phyloP scores from a whole-genome alignment of 73 alveolate species.

The Uronychia setigera region DNA sequence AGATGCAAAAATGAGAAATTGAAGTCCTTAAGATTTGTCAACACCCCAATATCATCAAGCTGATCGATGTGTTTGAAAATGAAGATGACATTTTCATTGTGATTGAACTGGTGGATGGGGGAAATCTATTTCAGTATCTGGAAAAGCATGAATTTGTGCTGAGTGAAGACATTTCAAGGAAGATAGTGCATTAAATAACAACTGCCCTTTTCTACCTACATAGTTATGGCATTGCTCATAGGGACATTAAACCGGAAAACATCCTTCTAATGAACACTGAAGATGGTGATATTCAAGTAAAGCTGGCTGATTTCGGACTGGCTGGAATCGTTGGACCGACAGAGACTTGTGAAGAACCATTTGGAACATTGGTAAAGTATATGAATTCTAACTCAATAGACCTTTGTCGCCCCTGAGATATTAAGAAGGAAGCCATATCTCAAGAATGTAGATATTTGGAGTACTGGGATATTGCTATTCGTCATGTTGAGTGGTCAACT shows the following conservation, averaged over 20 bases:
- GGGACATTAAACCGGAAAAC: conserved; percentile 91
- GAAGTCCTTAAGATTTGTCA: conserved; percentile 90
- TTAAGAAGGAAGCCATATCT: conserved; percentile 48
- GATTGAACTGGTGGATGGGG: conserved; percentile 85
- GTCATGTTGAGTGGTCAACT: conserved; percentile 69
- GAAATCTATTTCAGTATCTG: conserved; percentile 73
- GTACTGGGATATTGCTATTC: conserved; percentile 68
- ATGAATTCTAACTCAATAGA: conserved; percentile 13
- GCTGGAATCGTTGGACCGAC: conserved; percentile 70
- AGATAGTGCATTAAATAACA: conserved; percentile 71
- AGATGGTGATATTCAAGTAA: conserved; percentile 59
- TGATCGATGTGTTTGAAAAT: conserved; percentile 87
- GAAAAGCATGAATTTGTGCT: conserved; percentile 66
- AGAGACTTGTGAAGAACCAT: conserved; percentile 71
- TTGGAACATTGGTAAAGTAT: conserved; percentile 67
- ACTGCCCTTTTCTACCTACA: conserved; percentile 84
- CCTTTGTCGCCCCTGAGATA: conserved; percentile 81
- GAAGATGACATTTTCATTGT: conserved; percentile 73
- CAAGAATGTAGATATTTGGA: conserved; percentile 73
- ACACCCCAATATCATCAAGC: conserved; percentile 86
- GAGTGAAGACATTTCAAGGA: conserved; percentile 75
- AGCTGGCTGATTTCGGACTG: conserved; percentile 78
- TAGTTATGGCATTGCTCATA: conserved; percentile 78
- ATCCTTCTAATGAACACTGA: conserved; percentile 48
- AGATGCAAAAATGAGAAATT: conserved; percentile 72